Conservation (phyloP, 768 basidiomycete genomes). For the Psilocybe cubensis region DNA sequence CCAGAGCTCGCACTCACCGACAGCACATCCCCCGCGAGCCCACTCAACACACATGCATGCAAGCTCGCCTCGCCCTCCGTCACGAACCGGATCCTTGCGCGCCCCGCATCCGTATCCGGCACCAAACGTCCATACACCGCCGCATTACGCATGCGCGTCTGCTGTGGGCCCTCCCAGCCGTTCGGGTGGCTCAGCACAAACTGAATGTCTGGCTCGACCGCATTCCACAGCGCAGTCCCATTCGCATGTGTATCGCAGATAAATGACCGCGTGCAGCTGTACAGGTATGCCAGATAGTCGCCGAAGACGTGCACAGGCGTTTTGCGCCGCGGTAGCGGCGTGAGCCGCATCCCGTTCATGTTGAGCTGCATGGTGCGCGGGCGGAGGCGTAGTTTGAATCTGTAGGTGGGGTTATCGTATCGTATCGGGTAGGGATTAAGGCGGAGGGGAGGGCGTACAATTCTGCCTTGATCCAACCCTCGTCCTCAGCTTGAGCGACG, state of each 20-base stretch:
- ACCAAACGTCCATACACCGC: conserved; percentile 75
- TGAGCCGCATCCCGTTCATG: conserved; percentile 85
- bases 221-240: conserved; percentile 68
- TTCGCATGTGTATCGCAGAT: conserved; percentile 86
- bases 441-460: conserved; percentile 49
- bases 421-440: neutral
- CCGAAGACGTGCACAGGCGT: conserved; percentile 77
- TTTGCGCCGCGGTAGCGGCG: conserved; percentile 66
- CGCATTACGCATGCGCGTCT: conserved; percentile 76
- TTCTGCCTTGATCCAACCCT: conserved; percentile 76
- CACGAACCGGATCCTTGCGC: conserved; percentile 76
- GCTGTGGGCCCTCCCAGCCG: conserved; percentile 82
- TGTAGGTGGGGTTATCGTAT: too few species aligned
- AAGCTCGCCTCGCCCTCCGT: conserved; percentile 86
- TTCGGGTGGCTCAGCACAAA: conserved; percentile 82
- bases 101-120: conserved; percentile 74
- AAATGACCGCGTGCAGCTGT: conserved; percentile 72
- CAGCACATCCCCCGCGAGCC: conserved; percentile 77
- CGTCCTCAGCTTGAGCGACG: conserved; percentile 72
- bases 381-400: conserved; percentile 81
- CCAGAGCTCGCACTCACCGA: conserved; percentile 62
- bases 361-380: conserved; percentile 79
- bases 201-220: conserved; percentile 70
- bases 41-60: conserved; percentile 79
- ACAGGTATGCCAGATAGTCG: conserved; percentile 78